Evolutionary conservation across 2,329 filamentous ascomycete genomes (phyloP), one percentile per base, ranked within the genome.

Genomic region (Zymoseptoria pseudotritici): DNA sequence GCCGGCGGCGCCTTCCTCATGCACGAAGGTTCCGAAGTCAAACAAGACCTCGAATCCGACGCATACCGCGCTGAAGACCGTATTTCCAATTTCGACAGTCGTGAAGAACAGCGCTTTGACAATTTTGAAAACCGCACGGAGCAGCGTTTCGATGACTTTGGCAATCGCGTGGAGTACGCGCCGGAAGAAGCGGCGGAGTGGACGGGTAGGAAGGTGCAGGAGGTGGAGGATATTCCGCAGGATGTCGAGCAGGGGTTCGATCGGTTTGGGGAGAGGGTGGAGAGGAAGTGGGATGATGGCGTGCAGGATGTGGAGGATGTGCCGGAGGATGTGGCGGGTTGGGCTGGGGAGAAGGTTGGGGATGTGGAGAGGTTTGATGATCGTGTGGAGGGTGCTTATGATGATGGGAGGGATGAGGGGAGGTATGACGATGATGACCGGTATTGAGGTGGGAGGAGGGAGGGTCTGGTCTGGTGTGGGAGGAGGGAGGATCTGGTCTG

Each of bases 11-110:
- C 76, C 51, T 58, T 79, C 56, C 64, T 78, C 56, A 77, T 76
- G 74, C 74, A 80, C 60, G 78, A 79, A 59, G 76, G 75, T 4
- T 70, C 77, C 56, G 72, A 78, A 66, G 72, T 77, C 50, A 63
- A 70, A 54, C 61, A 69, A 13, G 61, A 69, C 50, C 67, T 60
- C 54, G 68, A 73, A 52, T 60, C 63, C 51, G 69, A 70, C 53
- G 67, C 71, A 61, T 63, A 69, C 63, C 59, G 66, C 17, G 58
- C 63, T 10, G 70, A 72, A 50, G 60, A 67, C 22, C 59, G 59
- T 9, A 55, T 67, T 21, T 61, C 67, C 19, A 60, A 64, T n/a
- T 61, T 58, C 21, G 58, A 61, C 19, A 26, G 57, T 13, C 50
- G 57, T 1, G 59, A 57, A 2, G 57, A 61, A 24, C 50, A 62